These are phyloP conservation scores for Fraxinus platypoda DNA, from an alignment of 305 asterid species.

Conservation along the genomic window DNA sequence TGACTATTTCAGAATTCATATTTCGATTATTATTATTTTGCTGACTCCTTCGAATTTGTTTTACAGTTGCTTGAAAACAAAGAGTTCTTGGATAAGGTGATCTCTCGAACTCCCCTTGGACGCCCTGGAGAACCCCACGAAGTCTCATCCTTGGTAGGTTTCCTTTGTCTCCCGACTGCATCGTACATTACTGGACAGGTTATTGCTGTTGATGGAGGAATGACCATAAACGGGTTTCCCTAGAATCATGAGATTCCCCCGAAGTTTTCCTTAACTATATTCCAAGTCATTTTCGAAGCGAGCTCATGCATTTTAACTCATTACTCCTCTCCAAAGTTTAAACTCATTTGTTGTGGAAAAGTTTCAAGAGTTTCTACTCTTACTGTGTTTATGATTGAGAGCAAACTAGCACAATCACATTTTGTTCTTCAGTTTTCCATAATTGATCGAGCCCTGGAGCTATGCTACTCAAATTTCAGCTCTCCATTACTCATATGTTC, in stretches of 20 bases:
- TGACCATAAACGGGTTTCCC: not conserved
- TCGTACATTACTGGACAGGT: constrained; percentile 83
- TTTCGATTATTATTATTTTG: not conserved
- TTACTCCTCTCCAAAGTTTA: not conserved
- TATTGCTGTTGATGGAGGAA: constrained; percentile 73
- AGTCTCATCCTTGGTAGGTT: constrained; percentile 86
- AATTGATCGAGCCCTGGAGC: not conserved
- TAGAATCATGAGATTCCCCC: not conserved
- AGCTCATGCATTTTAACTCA: not conserved
- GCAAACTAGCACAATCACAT: not conserved
- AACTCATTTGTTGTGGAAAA: not conserved
- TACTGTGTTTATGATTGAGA: not conserved
- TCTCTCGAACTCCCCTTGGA: constrained; percentile 72
- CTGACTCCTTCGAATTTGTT: not conserved
- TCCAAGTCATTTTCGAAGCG: not conserved
- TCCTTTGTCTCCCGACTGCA: constrained; percentile 87
- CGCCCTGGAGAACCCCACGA: constrained; percentile 81
- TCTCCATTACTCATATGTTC: too few species aligned
- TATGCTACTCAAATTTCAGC: not conserved
- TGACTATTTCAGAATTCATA: not conserved
- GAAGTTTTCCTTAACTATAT: not conserved
- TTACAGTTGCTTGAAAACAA: constrained; percentile 67
- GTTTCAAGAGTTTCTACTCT: not conserved
- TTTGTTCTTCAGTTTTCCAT: not conserved
- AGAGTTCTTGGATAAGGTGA: constrained; percentile 53